Evolutionary conservation across 1,284 basidiomycete genomes (phyloP).

Genomic region (Rhizoctonia solani): DNA sequence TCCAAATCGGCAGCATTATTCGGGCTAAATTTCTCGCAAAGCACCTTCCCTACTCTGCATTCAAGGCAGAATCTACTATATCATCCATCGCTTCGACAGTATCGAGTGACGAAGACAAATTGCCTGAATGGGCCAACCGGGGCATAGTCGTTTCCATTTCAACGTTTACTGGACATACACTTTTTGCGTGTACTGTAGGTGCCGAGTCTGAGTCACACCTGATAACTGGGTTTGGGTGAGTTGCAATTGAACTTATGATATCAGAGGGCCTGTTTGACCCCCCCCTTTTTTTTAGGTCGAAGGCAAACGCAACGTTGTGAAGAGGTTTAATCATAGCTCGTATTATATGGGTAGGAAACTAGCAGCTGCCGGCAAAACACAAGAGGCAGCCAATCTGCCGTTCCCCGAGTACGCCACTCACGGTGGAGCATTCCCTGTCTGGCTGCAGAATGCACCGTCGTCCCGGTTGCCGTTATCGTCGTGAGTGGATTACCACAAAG

Average conservation of each 20-base stretch:
- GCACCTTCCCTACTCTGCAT: not conserved
- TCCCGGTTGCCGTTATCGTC: slow-evolving; percentile 47
- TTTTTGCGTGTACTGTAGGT: slow-evolving; percentile 45
- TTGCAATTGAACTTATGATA: slow-evolving; percentile 24
- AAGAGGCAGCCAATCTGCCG: slow-evolving; percentile 21
- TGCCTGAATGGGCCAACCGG: slow-evolving; percentile 27
- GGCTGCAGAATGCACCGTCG: slow-evolving; percentile 42
- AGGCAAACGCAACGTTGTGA: slow-evolving; percentile 47
- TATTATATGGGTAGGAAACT: slow-evolving; percentile 45
- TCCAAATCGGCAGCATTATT: slow-evolving; percentile 37
- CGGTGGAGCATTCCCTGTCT: slow-evolving; percentile 48
- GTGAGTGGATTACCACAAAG: slow-evolving; percentile 48
- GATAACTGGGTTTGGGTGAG: slow-evolving; percentile 43
- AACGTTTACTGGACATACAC: slow-evolving; percentile 44
- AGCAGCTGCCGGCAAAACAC: slow-evolving; percentile 32
- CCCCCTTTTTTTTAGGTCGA: no score
- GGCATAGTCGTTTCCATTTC: slow-evolving; percentile 46
- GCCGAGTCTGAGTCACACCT: slow-evolving; percentile 42
- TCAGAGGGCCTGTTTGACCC: no score
- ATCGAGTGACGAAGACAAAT: not conserved
- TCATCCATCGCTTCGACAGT: slow-evolving; percentile 9
- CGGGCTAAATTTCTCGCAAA: slow-evolving; percentile 36
- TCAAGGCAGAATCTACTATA: slow-evolving; percentile 27
- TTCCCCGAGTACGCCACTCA: slow-evolving; percentile 40
- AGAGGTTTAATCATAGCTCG: slow-evolving; percentile 43